Percentiles rank a stretch among this genome's conserved stretches.
These are phyloP conservation scores for Allodekkera sacchari DNA, from an alignment of 805 yeast genomes.

Conservation along the genomic window DNA sequence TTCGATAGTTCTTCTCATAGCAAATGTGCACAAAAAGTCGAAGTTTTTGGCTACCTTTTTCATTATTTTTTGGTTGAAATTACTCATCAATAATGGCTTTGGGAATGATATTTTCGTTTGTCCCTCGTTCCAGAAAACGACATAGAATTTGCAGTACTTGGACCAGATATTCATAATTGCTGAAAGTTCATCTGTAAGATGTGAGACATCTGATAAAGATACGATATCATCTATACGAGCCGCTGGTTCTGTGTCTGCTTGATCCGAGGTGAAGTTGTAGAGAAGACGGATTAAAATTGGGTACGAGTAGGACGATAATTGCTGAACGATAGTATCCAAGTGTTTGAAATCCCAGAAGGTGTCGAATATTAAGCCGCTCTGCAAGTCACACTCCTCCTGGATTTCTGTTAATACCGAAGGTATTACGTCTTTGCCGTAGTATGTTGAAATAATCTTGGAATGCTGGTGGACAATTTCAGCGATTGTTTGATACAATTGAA, in stretches of 20 bases:
- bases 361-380: conserved; percentile 80
- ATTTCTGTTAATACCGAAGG: conserved; percentile 60
- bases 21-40: conserved; percentile 55
- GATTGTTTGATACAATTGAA: conserved; percentile 72
- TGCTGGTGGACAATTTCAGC: conserved; percentile 84
- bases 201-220: conserved; percentile 60
- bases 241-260: conserved; percentile 17
- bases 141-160: conserved; percentile 63
- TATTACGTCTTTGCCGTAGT: conserved; percentile 64
- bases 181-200: conserved; percentile 59
- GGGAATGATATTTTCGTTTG: conserved; percentile 34
- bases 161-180: conserved; percentile 82
- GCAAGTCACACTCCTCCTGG: conserved; percentile 88
- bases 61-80: conserved; percentile 48
- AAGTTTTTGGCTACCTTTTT: conserved; percentile 50
- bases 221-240: conserved; percentile 16
- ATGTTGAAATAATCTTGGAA: conserved; percentile 62
- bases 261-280: conserved; percentile 19
- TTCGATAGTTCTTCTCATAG: conserved; percentile 69
- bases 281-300: conserved; percentile 33
- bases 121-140: conserved; percentile 52
- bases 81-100: conserved; percentile 41
- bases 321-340: conserved; percentile 46
- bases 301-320: conserved; percentile 46
- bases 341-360: conserved; percentile 72